phyloP scores from a whole-genome alignment of 2,329 filamentous ascomycete genomes.

The Alternaria brassicicola region DNA sequence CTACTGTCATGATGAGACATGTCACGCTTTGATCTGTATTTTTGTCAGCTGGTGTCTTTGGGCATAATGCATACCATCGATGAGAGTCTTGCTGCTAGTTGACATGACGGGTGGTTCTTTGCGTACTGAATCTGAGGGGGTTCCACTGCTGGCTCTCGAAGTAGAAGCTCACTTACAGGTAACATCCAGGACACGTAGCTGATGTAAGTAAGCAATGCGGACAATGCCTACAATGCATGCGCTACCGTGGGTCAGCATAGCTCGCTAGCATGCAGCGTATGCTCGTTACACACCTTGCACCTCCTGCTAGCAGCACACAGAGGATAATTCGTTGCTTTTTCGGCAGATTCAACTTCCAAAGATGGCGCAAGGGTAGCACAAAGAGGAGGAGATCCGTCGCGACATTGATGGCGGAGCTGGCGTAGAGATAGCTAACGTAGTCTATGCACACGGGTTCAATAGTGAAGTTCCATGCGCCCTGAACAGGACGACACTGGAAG shows the following conservation, averaged over 20 bases:
- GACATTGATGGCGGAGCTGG: constrained; percentile 32
- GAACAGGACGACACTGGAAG: constrained; percentile 35
- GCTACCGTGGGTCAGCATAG: constrained; percentile 11
- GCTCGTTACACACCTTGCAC: constrained; percentile 27
- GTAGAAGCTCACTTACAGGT: constrained; percentile 27
- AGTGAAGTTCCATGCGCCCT: constrained; percentile 33
- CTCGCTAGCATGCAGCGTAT: not conserved
- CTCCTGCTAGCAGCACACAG: constrained; percentile 34
- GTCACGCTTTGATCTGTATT: constrained; percentile 26
- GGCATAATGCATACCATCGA: not conserved
- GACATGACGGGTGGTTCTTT: not conserved
- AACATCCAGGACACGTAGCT: constrained; percentile 26
- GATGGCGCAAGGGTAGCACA: constrained; percentile 31
- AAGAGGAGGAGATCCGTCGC: constrained; percentile 34
- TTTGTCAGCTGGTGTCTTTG: not conserved
- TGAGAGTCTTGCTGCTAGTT: not conserved
- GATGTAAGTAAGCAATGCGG: constrained; percentile 28
- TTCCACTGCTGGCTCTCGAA: not conserved
- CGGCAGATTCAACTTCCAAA: constrained; percentile 37
- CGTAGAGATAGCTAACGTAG: constrained; percentile 36
- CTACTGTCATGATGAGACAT: constrained; percentile 31
- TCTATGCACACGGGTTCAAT: constrained; percentile 24
- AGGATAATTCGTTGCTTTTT: constrained; percentile 35
- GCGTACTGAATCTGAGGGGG: not conserved
- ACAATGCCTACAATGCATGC: constrained; percentile 34